These are phyloP conservation scores for Brassica incana DNA, from an alignment of 345 rosid species.

Conservation along the genomic window DNA sequence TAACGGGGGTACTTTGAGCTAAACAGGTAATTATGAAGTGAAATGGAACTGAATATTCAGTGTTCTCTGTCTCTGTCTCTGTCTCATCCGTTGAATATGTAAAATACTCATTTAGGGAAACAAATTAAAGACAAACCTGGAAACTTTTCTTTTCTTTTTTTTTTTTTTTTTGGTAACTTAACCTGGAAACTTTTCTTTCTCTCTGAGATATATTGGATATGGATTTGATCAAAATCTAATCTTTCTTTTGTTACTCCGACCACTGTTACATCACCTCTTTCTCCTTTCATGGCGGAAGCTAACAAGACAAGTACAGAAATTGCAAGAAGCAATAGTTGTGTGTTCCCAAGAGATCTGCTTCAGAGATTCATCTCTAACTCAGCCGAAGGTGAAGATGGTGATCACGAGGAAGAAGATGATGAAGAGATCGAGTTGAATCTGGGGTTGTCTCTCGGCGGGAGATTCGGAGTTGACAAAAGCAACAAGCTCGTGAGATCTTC, in stretches of 20 bases:
- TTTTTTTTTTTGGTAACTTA: too few relatives aligned
- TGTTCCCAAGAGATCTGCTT: slow-evolving; percentile 75
- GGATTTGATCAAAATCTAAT: slow-evolving; percentile 29
- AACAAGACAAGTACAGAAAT: slow-evolving; percentile 51
- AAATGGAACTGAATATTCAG: slow-evolving; percentile 34
- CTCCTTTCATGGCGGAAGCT: slow-evolving; percentile 52
- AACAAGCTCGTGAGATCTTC: slow-evolving; percentile 61
- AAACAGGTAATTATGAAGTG: slow-evolving; percentile 17
- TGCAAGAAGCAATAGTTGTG: slow-evolving; percentile 47
- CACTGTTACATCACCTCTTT: slow-evolving; percentile 32
- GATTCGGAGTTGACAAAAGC: slow-evolving; percentile 80
- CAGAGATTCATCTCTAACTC: slow-evolving; percentile 60
- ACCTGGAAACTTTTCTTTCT: background rate
- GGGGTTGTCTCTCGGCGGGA: slow-evolving; percentile 87
- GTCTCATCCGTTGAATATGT: slow-evolving; percentile 27
- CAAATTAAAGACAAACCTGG: slow-evolving; percentile 4
- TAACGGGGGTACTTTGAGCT: slow-evolving; percentile 15
- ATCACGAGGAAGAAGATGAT: background rate
- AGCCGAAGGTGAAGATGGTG: slow-evolving; percentile 18
- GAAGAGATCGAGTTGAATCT: slow-evolving; percentile 74
- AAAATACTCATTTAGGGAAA: background rate
- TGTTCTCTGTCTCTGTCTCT: slow-evolving; percentile 9
- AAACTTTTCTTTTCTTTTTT: background rate
- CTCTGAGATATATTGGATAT: background rate
- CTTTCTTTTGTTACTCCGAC: background rate